Conservation (phyloP, 305 asterid species). For the Fraxinus nigra region DNA sequence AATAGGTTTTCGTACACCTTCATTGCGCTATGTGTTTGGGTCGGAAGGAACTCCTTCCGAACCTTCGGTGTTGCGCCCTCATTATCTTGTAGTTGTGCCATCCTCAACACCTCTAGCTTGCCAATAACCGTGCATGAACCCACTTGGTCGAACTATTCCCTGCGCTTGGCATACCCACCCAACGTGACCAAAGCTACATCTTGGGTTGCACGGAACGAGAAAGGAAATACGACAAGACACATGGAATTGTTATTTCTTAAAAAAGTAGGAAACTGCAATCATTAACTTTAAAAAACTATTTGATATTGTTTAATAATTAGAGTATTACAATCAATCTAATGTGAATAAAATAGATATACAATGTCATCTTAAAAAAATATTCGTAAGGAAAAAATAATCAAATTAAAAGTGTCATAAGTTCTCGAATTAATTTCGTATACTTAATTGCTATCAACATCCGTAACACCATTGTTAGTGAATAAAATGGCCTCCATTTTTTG, state of each 20-base stretch:
- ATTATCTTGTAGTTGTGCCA: background rate
- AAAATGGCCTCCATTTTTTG: background rate
- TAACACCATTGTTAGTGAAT: background rate
- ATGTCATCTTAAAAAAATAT: background rate
- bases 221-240: background rate
- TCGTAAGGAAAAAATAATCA: background rate
- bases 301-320: background rate
- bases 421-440: background rate
- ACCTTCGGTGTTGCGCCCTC: background rate
- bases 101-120: background rate
- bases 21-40: background rate
- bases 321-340: background rate
- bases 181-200: background rate
- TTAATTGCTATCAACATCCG: background rate
- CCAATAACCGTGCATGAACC: background rate
- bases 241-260: background rate
- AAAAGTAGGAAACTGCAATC: background rate
- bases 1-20: background rate
- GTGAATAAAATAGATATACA: background rate
- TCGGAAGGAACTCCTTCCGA: background rate
- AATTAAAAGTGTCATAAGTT: background rate
- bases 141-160: background rate
- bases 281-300: background rate
- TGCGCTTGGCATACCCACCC: background rate
- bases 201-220: background rate